Percentiles rank a stretch among this genome's conserved stretches.
phyloP scores from a whole-genome alignment of 306 rosid species.

The Acacia melanoxylon region DNA sequence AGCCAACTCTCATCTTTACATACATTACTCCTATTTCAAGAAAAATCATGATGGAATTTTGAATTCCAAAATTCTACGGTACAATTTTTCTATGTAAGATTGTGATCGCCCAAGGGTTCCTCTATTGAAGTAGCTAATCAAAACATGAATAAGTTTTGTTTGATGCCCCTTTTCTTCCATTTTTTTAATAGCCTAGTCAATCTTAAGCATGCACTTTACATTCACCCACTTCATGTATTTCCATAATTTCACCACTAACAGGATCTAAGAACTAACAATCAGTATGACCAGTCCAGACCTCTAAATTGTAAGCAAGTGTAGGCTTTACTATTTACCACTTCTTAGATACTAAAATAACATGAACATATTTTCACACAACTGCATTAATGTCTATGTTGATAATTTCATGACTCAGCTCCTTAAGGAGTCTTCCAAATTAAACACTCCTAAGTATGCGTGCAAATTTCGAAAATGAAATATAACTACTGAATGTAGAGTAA shows the following conservation, averaged over 20 bases:
- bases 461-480: too few species aligned
- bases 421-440: too few species aligned
- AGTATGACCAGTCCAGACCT: too few species aligned
- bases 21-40: neutral
- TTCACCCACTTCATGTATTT: neutral
- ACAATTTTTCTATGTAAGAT: neutral
- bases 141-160: neutral
- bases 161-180: neutral
- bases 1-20: neutral
- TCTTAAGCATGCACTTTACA: neutral
- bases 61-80: neutral
- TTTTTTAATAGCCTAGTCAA: neutral
- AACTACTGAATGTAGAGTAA: too few species aligned
- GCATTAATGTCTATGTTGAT: too few species aligned
- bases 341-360: too few species aligned
- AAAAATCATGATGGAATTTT: neutral
- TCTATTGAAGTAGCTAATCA: neutral
- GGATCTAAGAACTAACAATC: too few species aligned
- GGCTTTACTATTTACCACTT: too few species aligned
- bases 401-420: too few species aligned
- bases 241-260: neutral
- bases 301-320: too few species aligned
- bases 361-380: too few species aligned
- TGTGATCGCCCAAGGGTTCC: neutral
- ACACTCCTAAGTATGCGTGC: too few species aligned